These are phyloP conservation scores for Talaromyces sp. DNA, from an alignment of 2,329 filamentous ascomycete genomes.

Conservation along the genomic window DNA sequence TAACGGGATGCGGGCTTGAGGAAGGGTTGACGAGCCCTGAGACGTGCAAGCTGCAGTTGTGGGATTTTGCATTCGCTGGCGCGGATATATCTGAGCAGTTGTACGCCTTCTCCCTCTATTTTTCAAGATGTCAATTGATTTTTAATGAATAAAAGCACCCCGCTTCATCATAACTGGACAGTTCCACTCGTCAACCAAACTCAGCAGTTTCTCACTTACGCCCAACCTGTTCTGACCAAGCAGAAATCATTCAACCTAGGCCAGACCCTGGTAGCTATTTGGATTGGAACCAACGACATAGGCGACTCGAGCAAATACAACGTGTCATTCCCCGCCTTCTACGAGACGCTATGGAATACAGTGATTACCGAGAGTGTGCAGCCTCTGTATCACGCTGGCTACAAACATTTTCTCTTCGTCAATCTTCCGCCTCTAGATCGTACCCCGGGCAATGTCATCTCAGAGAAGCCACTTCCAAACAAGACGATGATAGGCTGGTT, in stretches of 20 bases:
- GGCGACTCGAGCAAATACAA: conserved; percentile 41
- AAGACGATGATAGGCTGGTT: conserved; percentile 43
- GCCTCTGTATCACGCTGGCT: conserved; percentile 40
- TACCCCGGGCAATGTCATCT: conserved; percentile 33
- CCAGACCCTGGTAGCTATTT: conserved; percentile 45
- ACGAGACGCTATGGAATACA: conserved; percentile 38
- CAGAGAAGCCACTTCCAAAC: conserved; percentile 37
- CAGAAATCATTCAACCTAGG: conserved; percentile 23
- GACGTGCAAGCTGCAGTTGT: conserved; percentile 45
- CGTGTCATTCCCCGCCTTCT: conserved; percentile 39
- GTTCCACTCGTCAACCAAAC: conserved; percentile 48
- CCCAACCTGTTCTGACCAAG: conserved; percentile 32
- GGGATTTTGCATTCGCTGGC: conserved; percentile 55
- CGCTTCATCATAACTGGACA: conserved; percentile 49
- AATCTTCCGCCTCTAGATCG: conserved; percentile 49
- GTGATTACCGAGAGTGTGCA: conserved; percentile 38
- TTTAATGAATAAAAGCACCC: conserved; percentile 27
- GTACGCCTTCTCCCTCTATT: conserved; percentile 16
- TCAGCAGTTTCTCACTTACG: conserved; percentile 44
- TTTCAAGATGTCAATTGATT: not conserved
- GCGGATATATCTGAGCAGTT: conserved; percentile 44
- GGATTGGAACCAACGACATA: conserved; percentile 56
- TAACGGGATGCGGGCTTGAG: conserved; percentile 48
- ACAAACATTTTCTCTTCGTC: conserved; percentile 45
- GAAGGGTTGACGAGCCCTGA: conserved; percentile 40